Evolutionary conservation across 805 yeast species (phyloP), one percentile per base, ranked within the genome.

Genomic region (Pichia manshurica): DNA sequence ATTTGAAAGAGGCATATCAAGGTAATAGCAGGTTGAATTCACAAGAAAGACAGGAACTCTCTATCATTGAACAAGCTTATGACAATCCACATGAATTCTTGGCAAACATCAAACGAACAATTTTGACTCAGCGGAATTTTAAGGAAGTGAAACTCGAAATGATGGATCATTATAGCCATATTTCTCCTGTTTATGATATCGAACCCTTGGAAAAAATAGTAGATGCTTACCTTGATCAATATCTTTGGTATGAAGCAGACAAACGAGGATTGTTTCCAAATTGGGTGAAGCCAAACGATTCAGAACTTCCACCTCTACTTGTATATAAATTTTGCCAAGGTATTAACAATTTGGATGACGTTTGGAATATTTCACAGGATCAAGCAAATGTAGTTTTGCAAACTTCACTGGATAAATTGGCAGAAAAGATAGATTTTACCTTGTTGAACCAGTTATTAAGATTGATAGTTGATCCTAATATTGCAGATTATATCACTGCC

Each of bases 311-410:
- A 0, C 99, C 96, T 0, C 65, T 90, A 29, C 70, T 91, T 51
- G 95, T 86, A 1, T 89, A 91, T 67, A 91, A 90, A 61, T 93
- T 96, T 96, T 81, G 88, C 57, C 95, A 87, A 58, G 96, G 96
- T 13, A 73, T 93, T 41, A 91, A 88, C 62, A 87, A 88, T 54
- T 64, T 89, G 45, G 68, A 78, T 10, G 70, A 79, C 32, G 84
- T 91, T 1, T 93, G 99, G 99, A 80, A 82, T 44, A 77, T 82
- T 1, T 62, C 74, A 0, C 70, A 78, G 29, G 96, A 95, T 1
- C 84, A 87, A 58, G 74, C 86, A 39, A 81, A 84, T 55, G 97
- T 89, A 16, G 73, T 91, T 81, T 52, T 93, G n/a, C 91, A 90
- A 59, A 79, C 96, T 0, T 69, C 79, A 0, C 64, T 93, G 52